Evolutionary conservation across 176 grass and related monocot species (phyloP).

Genomic region (Bothriochloa decipiens): DNA sequence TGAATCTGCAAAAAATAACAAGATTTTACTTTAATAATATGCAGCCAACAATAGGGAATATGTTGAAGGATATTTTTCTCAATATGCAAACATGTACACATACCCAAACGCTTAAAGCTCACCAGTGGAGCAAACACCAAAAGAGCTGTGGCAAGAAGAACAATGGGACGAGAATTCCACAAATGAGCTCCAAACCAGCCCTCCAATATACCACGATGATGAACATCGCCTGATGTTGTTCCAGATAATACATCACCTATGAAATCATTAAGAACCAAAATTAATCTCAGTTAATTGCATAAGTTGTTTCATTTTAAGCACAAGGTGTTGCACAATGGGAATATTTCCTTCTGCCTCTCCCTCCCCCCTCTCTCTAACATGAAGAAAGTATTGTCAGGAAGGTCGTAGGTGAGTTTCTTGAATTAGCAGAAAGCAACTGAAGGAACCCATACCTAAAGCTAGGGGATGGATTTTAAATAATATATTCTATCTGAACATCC

Average conservation of each 20-base stretch:
- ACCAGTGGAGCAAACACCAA: constrained; percentile 84
- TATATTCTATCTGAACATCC: neutral
- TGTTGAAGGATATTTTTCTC: constrained; percentile 23
- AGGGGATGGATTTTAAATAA: neutral
- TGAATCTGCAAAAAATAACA: constrained; percentile 64
- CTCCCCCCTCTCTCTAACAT: neutral
- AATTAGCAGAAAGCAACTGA: constrained; percentile 7
- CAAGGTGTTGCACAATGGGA: neutral
- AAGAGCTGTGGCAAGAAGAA: constrained; percentile 79
- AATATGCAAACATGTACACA: constrained; percentile 34
- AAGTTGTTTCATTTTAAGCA: constrained; percentile 24
- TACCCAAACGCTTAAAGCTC: constrained; percentile 88
- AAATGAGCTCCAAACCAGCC: constrained; percentile 88
- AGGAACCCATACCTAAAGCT: constrained; percentile 25
- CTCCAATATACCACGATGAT: constrained; percentile 88
- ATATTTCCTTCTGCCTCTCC: neutral
- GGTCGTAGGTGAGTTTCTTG: constrained; percentile 8
- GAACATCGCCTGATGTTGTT: constrained; percentile 70
- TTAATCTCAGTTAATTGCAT: neutral
- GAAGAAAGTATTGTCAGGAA: constrained; percentile 6
- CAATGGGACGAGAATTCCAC: constrained; percentile 79
- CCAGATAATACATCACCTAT: constrained; percentile 93
- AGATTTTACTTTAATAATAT: constrained; percentile 21
- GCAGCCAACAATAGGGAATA: constrained; percentile 3
- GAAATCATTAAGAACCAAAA: constrained; percentile 11